Conservation (phyloP, 331 rosid genomes). For the Quercus lobata region DNA sequence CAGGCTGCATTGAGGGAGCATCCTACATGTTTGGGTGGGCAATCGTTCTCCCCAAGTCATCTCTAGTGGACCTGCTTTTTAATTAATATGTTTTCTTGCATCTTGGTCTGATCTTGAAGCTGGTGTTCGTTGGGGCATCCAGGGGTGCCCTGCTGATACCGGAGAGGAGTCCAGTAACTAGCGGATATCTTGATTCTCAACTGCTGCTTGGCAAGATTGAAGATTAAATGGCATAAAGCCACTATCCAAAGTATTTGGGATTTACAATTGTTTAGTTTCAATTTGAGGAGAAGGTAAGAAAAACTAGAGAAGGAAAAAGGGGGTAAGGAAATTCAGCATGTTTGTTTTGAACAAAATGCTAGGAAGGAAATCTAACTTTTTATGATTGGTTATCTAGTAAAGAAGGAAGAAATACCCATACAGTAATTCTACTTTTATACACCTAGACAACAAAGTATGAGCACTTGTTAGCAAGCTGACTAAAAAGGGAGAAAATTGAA, state of each 20-base stretch:
- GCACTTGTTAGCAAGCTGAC: neutral
- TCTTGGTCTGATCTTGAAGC: neutral
- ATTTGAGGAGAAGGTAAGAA: neutral
- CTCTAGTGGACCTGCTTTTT: neutral
- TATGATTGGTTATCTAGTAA: neutral
- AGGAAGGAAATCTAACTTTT: neutral
- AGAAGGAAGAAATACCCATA: neutral
- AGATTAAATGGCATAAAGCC: neutral
- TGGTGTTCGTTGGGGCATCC: neutral
- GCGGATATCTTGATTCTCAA: neutral
- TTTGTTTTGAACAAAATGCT: neutral
- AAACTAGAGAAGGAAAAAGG: neutral
- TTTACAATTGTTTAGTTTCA: neutral
- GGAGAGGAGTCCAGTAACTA: neutral
- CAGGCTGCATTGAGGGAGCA: neutral
- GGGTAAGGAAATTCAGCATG: neutral
- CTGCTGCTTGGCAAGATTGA: neutral
- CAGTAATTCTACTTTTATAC: neutral
- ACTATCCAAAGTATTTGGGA: neutral
- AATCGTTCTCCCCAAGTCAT: neutral
- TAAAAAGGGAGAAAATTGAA: neutral
- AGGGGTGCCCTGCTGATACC: neutral
- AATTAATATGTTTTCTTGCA: neutral
- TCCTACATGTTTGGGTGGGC: neutral
- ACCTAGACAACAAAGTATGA: neutral